These are phyloP conservation scores for Clonostachys chloroleuca DNA, from an alignment of 2,329 filamentous ascomycete species.

Conservation along the genomic window DNA sequence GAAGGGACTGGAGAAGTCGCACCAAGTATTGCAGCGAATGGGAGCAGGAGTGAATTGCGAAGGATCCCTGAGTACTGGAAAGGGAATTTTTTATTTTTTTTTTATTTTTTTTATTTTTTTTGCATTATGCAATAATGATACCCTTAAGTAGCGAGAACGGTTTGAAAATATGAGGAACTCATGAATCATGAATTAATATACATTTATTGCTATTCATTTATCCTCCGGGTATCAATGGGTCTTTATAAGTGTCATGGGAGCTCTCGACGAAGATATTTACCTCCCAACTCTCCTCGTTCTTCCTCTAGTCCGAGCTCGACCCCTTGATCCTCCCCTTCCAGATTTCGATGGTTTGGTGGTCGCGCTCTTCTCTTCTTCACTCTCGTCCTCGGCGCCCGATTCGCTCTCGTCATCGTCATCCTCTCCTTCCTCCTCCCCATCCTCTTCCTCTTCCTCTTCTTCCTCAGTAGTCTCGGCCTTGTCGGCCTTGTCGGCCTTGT, in stretches of 20 bases:
- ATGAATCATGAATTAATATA: neutral
- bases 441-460: conserved; percentile 15
- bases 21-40: conserved; percentile 33
- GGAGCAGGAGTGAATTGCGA: conserved; percentile 20
- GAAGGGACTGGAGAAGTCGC: conserved; percentile 30
- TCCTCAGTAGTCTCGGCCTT: conserved; percentile 24
- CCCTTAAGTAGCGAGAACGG: neutral
- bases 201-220: neutral
- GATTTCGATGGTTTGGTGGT: neutral
- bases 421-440: conserved; percentile 28
- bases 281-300: neutral
- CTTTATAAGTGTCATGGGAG: neutral
- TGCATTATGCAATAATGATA: neutral
- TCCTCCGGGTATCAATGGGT: neutral
- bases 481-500: neutral
- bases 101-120: too few species aligned
- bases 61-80: too few species aligned
- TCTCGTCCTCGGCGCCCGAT: conserved; percentile 5
- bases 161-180: neutral
- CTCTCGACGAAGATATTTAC: too few species aligned
- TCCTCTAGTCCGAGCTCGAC: conserved; percentile 5
- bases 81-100: too few species aligned
- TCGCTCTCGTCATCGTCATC: conserved; percentile 25
- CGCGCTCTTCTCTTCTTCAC: conserved; percentile 14
- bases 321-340: conserved; percentile 14